phyloP scores from a whole-genome alignment of 192 early-diverging fungal species.

The Backusella macrospora region DNA sequence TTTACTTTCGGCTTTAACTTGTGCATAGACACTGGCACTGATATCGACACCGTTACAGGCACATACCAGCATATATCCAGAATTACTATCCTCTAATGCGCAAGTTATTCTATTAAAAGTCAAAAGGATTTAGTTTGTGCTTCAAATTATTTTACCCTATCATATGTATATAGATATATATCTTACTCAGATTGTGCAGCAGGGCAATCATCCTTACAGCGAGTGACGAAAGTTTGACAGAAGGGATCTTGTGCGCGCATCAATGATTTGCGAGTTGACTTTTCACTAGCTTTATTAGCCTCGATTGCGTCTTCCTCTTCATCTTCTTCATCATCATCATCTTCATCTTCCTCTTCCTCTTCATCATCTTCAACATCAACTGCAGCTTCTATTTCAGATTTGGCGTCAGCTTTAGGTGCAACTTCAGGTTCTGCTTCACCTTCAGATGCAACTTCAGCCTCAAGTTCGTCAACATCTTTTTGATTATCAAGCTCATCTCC shows the following conservation, averaged over 20 bases:
- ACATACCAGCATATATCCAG: background rate
- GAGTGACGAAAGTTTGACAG: background rate
- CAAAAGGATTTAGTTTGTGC: background rate
- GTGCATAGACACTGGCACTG: background rate
- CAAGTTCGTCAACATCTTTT: background rate
- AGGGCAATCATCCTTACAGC: background rate
- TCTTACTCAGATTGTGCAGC: background rate
- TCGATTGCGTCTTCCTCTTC: background rate
- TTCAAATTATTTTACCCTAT: background rate
- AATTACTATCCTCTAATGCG: background rate
- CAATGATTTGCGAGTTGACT: background rate
- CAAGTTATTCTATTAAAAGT: background rate
- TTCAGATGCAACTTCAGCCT: background rate
- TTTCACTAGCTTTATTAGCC: background rate
- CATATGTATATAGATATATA: too few species aligned
- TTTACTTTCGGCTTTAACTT: slow-evolving; percentile 2
- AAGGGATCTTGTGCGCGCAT: background rate
- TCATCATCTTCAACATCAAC: too few species aligned
- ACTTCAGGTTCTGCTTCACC: background rate
- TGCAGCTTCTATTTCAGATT: background rate
- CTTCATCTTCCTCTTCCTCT: background rate
- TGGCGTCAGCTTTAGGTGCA: too few species aligned
- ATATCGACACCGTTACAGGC: slow-evolving; percentile 9
- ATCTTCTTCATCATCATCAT: background rate
- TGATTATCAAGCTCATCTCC: background rate